Evolutionary conservation across 164 flowering plant genomes (phyloP), one percentile per base, ranked within the genome.

Genomic region (Chimonanthus salicifolius): DNA sequence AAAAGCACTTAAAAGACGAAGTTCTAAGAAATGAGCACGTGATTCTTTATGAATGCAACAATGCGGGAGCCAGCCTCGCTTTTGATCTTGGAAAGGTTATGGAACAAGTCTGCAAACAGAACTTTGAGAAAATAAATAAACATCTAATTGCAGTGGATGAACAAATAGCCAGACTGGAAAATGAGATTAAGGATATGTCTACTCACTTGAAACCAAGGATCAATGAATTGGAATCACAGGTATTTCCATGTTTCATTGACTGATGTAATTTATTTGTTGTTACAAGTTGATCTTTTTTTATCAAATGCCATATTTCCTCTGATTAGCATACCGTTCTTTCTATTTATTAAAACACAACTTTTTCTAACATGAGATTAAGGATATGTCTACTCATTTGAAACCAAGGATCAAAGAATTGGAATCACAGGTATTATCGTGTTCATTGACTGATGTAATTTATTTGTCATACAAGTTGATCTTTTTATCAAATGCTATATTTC

Each of bases 361-460:
- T 20, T n/a, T 54, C 15, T 11, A 80, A 77, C 95, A 93, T 81
- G 99, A 95, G 79, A 84, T 92, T 60, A 83, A 82, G 81, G 77
- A 86, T 67, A 87, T 93, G 91, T 87, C 98, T 73, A 84, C 90
- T 43, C 92, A 90, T 51, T 93, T 96, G 96, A 90, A 89, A 84
- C 77, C 87, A 46, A 93, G 90, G 78, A 89, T 90, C 2, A 86
- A 88, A 71, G 97, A 92, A 71, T 49, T 92, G 79, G 99, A 93
- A 77, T 83, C 92, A 60, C 97, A 93, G 92, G 74, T 47, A 45
- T 70, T 3, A 10, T 65, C 44, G 3, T 54, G 16, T 6, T n/a
- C 10, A 54, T 54, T 5, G 16, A 54, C 60, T 11, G n/a, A 54
- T 11, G 33, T 33, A 11, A 54, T 54, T 13, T 54, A 54, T 54